Percentiles rank a stretch among this genome's conserved stretches.
Evolutionary conservation across 441 rosid genomes (phyloP).

Genomic region (Croton laevigatus): DNA sequence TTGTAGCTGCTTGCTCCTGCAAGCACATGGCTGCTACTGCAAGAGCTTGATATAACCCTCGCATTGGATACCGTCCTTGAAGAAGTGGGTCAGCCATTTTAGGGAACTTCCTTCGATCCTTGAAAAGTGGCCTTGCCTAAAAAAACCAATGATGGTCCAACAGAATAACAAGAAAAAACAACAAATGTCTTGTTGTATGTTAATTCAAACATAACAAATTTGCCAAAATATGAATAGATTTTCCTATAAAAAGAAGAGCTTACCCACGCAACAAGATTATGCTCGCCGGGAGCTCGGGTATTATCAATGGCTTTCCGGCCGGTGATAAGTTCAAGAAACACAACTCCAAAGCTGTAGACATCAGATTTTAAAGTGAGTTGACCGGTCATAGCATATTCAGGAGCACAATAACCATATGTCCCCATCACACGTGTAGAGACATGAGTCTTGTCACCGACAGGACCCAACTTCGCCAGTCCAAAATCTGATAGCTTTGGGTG

Average conservation of each 20-base stretch:
- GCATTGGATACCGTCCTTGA: slow-evolving; percentile 89
- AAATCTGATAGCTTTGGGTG: slow-evolving; percentile 96
- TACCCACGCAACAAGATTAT: slow-evolving; percentile 99
- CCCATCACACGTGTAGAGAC: slow-evolving; percentile 99
- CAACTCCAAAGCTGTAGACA: slow-evolving; percentile 98
- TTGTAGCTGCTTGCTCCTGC: slow-evolving; percentile 96
- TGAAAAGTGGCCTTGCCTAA: slow-evolving; percentile 96
- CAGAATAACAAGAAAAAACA: slow-evolving; percentile 18
- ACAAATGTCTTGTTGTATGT: slow-evolving; percentile 19
- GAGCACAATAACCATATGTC: slow-evolving; percentile 97
- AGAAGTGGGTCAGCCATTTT: slow-evolving; percentile 94
- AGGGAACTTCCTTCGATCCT: slow-evolving; percentile 94
- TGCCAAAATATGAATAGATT: not conserved
- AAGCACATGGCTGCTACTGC: slow-evolving; percentile 99
- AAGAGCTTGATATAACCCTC: slow-evolving; percentile 96
- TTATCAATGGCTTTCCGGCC: slow-evolving; percentile 98
- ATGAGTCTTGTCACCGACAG: slow-evolving; percentile 97
- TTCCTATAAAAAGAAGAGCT: slow-evolving; percentile 13
- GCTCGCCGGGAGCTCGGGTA: slow-evolving; percentile 73
- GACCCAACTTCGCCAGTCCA: slow-evolving; percentile 94
- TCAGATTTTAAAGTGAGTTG: slow-evolving; percentile 94
- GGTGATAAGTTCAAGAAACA: slow-evolving; percentile 93
- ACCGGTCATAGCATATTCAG: slow-evolving; percentile 98
- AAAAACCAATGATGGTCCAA: slow-evolving; percentile 21
- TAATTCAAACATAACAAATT: not conserved